Conservation (phyloP, 2,329 filamentous ascomycete species). For the Phoma sp. region DNA sequence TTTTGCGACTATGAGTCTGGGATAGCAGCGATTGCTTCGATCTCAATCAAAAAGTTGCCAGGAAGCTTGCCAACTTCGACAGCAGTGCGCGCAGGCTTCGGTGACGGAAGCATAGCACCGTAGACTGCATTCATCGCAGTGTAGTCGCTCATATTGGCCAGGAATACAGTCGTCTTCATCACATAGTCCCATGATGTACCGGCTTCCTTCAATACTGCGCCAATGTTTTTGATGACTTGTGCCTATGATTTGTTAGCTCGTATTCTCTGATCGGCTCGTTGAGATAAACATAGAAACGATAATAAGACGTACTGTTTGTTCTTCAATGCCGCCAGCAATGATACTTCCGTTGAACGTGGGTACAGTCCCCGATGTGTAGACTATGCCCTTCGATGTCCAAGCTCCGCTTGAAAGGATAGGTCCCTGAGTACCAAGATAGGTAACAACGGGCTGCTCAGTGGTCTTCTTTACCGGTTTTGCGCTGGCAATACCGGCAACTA, state of each 20-base stretch:
- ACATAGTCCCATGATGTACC: slow-evolving; percentile 45
- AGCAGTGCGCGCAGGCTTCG: slow-evolving; percentile 42
- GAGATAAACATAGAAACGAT: no score
- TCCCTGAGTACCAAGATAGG: slow-evolving; percentile 43
- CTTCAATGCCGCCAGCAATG: slow-evolving; percentile 34
- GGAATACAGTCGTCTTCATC: slow-evolving; percentile 44
- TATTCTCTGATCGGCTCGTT: no score
- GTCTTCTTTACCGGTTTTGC: slow-evolving; percentile 32
- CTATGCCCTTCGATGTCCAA: slow-evolving; percentile 42
- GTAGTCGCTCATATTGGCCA: slow-evolving; percentile 44
- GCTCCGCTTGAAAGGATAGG: slow-evolving; percentile 40
- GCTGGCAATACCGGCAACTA: slow-evolving; percentile 22
- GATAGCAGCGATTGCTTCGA: slow-evolving; percentile 43
- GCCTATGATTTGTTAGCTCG: no score
- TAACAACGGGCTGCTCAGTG: slow-evolving; percentile 36
- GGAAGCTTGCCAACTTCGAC: slow-evolving; percentile 43
- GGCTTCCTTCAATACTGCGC: slow-evolving; percentile 37
- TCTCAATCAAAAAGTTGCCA: slow-evolving; percentile 41
- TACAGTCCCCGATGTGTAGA: slow-evolving; percentile 42
- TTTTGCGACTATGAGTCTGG: slow-evolving; percentile 24
- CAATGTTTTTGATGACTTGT: slow-evolving; percentile 46
- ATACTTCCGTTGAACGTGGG: slow-evolving; percentile 39
- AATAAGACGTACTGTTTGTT: slow-evolving; percentile 28
- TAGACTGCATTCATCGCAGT: slow-evolving; percentile 45
- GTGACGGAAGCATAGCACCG: slow-evolving; percentile 37